A percentile compares a stretch with the other conserved stretches of the same genome.
phyloP scores from a whole-genome alignment of 495 filamentous ascomycete genomes.

The Cenococcum geophilum region DNA sequence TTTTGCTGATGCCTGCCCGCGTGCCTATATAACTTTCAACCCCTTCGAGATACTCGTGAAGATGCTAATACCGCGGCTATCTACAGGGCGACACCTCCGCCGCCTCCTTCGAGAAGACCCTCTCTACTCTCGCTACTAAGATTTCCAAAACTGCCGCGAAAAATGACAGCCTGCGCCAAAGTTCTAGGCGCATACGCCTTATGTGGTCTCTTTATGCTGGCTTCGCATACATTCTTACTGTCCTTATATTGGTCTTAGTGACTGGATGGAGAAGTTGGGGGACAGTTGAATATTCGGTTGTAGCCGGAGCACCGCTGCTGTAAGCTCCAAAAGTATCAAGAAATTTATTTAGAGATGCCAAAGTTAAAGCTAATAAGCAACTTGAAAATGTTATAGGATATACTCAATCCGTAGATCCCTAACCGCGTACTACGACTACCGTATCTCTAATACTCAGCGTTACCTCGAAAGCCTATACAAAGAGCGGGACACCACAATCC shows the following conservation, averaged over 20 bases:
- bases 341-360: not conserved
- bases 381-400: slow-evolving; percentile 48
- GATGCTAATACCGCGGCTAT: slow-evolving; percentile 1
- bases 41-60: not conserved
- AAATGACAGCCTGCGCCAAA: slow-evolving; percentile 64
- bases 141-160: slow-evolving; percentile 64
- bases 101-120: slow-evolving; percentile 84
- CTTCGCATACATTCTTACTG: slow-evolving; percentile 82
- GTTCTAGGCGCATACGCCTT: slow-evolving; percentile 70
- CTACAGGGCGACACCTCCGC: slow-evolving; percentile 75
- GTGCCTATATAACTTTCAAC: not conserved
- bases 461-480: slow-evolving; percentile 67
- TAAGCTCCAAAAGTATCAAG: slow-evolving; percentile 40
- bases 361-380: not conserved
- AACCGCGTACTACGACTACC: slow-evolving; percentile 71
- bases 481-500: slow-evolving; percentile 79
- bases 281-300: slow-evolving; percentile 63
- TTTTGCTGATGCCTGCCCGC: not conserved
- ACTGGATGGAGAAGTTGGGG: slow-evolving; percentile 80
- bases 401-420: slow-evolving; percentile 56
- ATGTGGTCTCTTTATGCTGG: slow-evolving; percentile 84
- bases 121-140: slow-evolving; percentile 72
- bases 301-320: slow-evolving; percentile 74
- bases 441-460: slow-evolving; percentile 58
- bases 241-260: slow-evolving; percentile 71